Conservation (phyloP, 257 asterid genomes). For the Solanum pinnatisectum region DNA sequence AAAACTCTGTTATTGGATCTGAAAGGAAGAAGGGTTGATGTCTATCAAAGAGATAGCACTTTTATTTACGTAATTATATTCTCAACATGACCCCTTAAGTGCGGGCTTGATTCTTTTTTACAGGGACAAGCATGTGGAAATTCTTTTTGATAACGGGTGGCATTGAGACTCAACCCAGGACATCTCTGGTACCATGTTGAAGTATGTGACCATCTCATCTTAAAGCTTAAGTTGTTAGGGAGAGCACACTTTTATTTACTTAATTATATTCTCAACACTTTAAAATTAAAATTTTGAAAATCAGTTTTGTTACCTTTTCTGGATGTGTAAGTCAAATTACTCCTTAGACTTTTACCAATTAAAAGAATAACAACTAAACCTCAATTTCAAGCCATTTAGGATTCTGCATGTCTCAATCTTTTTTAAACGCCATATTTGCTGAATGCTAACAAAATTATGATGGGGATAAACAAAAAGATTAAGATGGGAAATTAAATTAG, state of each 20-base stretch:
- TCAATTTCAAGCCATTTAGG: background rate
- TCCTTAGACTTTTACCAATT: background rate
- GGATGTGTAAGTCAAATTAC: background rate
- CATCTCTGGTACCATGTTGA: background rate
- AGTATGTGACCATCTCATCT: background rate
- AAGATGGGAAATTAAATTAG: slow-evolving; percentile 10
- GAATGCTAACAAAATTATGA: background rate
- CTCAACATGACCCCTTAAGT: background rate
- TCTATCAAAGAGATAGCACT: background rate
- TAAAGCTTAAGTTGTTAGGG: background rate
- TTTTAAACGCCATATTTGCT: background rate
- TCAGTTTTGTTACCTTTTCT: background rate
- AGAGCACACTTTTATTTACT: background rate
- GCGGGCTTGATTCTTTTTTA: background rate
- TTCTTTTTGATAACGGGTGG: background rate
- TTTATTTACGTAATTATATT: background rate
- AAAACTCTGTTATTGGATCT: background rate
- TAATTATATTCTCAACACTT: background rate
- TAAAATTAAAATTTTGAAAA: background rate
- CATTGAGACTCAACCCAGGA: background rate
- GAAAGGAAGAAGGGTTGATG: background rate
- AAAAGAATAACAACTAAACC: background rate
- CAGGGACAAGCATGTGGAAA: background rate
- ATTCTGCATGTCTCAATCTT: background rate
- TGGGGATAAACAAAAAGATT: background rate